A percentile compares a stretch with the other conserved stretches of the same genome.
Evolutionary conservation across 164 flowering plant genomes (phyloP).

Genomic region (Stephania japonica): DNA sequence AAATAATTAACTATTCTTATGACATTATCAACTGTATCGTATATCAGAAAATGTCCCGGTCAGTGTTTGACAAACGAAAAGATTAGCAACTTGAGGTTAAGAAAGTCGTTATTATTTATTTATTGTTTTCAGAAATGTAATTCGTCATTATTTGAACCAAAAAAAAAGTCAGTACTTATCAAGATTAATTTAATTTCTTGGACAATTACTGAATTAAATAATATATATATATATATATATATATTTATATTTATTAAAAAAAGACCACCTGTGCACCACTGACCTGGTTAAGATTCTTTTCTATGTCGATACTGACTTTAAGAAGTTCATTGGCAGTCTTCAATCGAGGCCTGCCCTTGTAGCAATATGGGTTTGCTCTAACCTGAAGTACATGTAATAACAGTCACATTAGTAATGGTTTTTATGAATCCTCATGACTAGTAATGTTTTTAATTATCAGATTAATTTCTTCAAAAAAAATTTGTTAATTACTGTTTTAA

Average conservation of each 20-base stretch:
- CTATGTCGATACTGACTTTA: conserved; percentile 47
- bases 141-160: neutral
- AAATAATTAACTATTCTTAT: too few relatives aligned
- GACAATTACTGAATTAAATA: too few relatives aligned
- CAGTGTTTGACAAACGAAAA: neutral
- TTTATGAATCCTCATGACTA: too few relatives aligned
- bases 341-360: conserved; percentile 78
- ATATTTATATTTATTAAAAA: too few relatives aligned
- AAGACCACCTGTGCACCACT: neutral
- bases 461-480: too few relatives aligned
- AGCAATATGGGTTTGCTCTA: conserved; percentile 60
- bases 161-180: too few relatives aligned
- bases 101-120: neutral
- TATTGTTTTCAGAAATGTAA: too few relatives aligned
- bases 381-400: conserved; percentile 27
- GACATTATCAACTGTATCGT: too few relatives aligned
- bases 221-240: too few relatives aligned
- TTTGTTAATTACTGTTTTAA: neutral
- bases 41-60: neutral
- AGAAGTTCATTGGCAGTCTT: conserved; percentile 60
- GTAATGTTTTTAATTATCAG: too few relatives aligned
- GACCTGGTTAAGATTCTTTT: conserved; percentile 60
- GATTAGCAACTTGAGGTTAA: neutral
- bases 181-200: too few relatives aligned
- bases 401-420: too few relatives aligned